A percentile compares a stretch with the other conserved stretches of the same genome.
phyloP scores from a whole-genome alignment of 208 protist genomes.

The Herpetomonas samuelpessoai region DNA sequence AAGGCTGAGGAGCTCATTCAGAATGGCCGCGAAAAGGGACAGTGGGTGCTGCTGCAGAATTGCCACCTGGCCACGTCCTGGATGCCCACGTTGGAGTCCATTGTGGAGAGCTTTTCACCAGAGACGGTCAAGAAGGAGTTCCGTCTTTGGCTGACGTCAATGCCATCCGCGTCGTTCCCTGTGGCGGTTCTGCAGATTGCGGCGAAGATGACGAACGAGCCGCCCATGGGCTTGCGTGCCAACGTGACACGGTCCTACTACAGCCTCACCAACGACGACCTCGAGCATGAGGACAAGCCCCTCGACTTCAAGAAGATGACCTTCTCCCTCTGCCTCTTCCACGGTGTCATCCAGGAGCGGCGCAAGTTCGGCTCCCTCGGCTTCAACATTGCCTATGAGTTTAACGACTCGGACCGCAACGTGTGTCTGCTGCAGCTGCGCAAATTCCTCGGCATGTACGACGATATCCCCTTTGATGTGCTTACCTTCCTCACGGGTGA shows the following conservation, averaged over 20 bases:
- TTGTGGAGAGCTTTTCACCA: constrained; percentile 92
- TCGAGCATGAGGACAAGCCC: constrained; percentile 82
- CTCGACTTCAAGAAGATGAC: constrained; percentile 90
- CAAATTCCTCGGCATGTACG: constrained; percentile 92
- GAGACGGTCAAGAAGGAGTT: constrained; percentile 97
- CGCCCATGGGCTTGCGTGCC: constrained; percentile 96
- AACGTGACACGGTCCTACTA: constrained; percentile 96
- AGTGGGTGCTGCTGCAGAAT: constrained; percentile 97
- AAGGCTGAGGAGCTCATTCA: constrained; percentile 92
- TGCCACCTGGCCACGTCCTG: constrained; percentile 96
- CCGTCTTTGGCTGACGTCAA: constrained; percentile 97
- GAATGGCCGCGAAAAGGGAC: constrained; percentile 80
- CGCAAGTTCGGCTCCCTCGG: constrained; percentile 94
- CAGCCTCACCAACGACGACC: constrained; percentile 84
- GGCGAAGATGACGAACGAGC: constrained; percentile 99
- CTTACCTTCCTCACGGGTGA: constrained; percentile 93
- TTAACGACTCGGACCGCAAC: constrained; percentile 94
- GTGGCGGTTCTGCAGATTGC: constrained; percentile 97
- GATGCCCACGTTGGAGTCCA: constrained; percentile 92
- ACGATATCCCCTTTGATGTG: constrained; percentile 92
- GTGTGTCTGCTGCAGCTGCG: constrained; percentile 91
- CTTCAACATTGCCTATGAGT: constrained; percentile 98
- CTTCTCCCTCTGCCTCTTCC: constrained; percentile 94
- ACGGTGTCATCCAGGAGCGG: constrained; percentile 94
- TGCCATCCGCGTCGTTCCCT: constrained; percentile 97